phyloP scores from a whole-genome alignment of 2,329 filamentous ascomycete genomes.

The Fusarium udum region DNA sequence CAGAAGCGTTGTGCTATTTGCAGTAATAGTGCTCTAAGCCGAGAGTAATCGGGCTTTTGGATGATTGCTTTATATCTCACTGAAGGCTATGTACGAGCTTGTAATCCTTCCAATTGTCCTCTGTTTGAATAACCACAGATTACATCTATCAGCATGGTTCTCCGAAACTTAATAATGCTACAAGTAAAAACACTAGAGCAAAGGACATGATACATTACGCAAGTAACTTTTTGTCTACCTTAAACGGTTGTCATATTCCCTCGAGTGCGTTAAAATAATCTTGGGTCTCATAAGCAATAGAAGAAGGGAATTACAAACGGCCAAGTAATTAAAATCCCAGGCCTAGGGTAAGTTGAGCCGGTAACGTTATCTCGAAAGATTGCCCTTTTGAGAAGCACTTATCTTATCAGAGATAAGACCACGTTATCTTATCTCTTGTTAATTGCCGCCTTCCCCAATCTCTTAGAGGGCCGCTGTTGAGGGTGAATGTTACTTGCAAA shows the following conservation, averaged over 20 bases:
- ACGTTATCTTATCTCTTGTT: not conserved
- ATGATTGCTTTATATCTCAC: not conserved
- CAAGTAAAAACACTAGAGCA: accelerated
- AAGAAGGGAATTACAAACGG: not conserved
- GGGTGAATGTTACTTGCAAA: too few relatives aligned
- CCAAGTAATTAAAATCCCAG: not conserved
- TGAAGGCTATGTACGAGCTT: not conserved
- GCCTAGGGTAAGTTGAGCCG: not conserved
- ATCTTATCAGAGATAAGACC: not conserved
- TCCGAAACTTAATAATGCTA: not conserved
- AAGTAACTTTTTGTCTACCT: accelerated
- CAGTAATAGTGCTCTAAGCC: not conserved
- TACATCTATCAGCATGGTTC: too few relatives aligned
- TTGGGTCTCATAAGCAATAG: accelerated
- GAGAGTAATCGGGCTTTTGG: not conserved
- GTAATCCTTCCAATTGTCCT: too few relatives aligned
- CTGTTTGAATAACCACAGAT: too few relatives aligned
- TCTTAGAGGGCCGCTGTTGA: too few relatives aligned
- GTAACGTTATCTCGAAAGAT: accelerated
- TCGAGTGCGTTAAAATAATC: accelerated
- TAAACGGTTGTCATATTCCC: accelerated
- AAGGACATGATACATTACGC: not conserved
- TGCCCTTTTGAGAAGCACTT: not conserved
- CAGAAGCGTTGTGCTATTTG: too few relatives aligned
- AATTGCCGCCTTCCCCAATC: too few relatives aligned